Evolutionary conservation across 2,329 filamentous ascomycete genomes (phyloP).

Genomic region (Juglanconis oblonga): DNA sequence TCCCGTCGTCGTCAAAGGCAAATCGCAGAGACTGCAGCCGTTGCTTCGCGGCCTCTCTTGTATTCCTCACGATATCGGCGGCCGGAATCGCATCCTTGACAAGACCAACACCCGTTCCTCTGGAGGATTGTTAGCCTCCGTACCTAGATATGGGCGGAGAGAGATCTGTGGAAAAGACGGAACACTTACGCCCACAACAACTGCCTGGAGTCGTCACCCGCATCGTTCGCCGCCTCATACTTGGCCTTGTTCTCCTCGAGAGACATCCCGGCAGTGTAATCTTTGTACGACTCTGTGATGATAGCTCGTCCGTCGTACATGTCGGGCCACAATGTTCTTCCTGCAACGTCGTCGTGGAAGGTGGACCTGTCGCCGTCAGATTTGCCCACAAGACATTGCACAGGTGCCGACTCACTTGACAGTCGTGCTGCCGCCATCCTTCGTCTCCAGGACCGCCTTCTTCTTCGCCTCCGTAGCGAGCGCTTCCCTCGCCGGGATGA

Average conservation of each 20-base stretch:
- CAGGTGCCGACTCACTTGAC: conserved; percentile 35
- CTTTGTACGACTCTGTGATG: conserved; percentile 36
- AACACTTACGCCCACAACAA: conserved; percentile 31
- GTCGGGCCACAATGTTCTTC: conserved; percentile 37
- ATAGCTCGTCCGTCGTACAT: conserved; percentile 45
- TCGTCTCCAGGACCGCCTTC: conserved; percentile 36
- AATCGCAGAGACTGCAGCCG: conserved; percentile 30
- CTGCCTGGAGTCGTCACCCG: conserved; percentile 33
- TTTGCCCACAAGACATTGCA: too few species aligned
- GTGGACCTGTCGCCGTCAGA: conserved; percentile 24
- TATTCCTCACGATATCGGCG: conserved; percentile 41
- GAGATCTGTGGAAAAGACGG: too few species aligned
- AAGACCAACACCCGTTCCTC: conserved; percentile 43
- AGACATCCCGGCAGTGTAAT: conserved; percentile 36
- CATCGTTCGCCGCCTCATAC: conserved; percentile 35
- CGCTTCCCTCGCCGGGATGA: conserved; percentile 42
- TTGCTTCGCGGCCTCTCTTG: conserved; percentile 34
- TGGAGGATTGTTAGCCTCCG: conserved; percentile 7
- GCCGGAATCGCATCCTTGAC: conserved; percentile 39
- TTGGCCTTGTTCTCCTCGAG: conserved; percentile 40
- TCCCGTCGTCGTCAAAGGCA: conserved; percentile 16
- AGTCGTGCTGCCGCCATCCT: conserved; percentile 43
- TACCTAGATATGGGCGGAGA: background rate
- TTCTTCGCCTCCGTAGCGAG: conserved; percentile 38
- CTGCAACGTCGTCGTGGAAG: conserved; percentile 41